Evolutionary conservation across 495 filamentous ascomycete genomes (phyloP).

Genomic region (Parachaetomium inaequale): DNA sequence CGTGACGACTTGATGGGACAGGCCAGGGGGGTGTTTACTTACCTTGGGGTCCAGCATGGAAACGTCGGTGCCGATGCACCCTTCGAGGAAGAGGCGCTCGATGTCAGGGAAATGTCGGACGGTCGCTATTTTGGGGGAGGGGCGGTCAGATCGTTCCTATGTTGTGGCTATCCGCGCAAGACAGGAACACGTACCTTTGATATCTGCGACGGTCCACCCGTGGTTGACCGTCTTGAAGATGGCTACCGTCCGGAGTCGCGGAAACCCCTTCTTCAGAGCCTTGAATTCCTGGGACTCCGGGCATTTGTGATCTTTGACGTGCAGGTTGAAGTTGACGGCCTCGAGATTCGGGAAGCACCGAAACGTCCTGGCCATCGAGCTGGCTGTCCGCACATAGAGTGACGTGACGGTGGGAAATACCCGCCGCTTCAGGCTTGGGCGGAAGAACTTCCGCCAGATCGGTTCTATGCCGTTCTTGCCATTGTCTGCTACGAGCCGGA

Average conservation of each 20-base stretch:
- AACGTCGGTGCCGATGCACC: neutral
- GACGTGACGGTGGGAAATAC: neutral
- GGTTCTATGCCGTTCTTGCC: conserved; percentile 1
- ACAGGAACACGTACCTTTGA: neutral
- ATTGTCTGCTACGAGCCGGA: conserved; percentile 1
- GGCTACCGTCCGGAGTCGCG: neutral
- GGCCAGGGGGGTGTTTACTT: neutral
- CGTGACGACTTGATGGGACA: too few relatives aligned
- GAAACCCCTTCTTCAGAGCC: neutral
- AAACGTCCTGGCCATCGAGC: neutral
- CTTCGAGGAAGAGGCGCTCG: conserved; percentile 2
- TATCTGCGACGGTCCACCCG: neutral
- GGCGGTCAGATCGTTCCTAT: neutral
- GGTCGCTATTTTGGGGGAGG: neutral
- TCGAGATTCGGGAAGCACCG: neutral
- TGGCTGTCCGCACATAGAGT: neutral
- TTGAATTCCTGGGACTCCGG: neutral
- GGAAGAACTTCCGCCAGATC: neutral
- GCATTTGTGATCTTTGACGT: neutral
- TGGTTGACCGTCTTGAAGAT: neutral
- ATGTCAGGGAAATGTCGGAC: neutral
- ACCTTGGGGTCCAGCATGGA: neutral
- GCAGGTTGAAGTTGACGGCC: conserved; percentile 2
- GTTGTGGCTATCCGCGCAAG: neutral
- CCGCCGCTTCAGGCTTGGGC: neutral